phyloP scores from a whole-genome alignment of 2,329 filamentous ascomycete genomes.

The Xylaria sp. region DNA sequence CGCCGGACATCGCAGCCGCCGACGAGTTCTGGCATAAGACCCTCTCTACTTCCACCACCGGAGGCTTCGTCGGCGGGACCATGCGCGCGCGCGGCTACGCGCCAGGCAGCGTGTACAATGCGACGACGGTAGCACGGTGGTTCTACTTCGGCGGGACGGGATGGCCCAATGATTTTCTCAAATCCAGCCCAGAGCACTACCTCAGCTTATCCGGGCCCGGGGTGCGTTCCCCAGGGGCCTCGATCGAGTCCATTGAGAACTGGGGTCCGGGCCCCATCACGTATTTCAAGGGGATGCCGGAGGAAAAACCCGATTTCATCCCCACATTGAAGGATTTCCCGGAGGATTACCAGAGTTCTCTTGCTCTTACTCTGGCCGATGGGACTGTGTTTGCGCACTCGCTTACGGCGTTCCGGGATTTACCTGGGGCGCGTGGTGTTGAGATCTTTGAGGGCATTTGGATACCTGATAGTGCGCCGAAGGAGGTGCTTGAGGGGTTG shows the following conservation, averaged over 20 bases:
- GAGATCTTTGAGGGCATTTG: constrained; percentile 25
- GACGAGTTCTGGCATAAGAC: constrained; percentile 18
- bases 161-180: constrained; percentile 23
- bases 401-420: constrained; percentile 16
- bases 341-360: neutral
- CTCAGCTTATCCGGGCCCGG: constrained; percentile 16
- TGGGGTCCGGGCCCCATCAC: constrained; percentile 23
- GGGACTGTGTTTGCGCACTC: constrained; percentile 24
- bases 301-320: constrained; percentile 13
- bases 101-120: constrained; percentile 17
- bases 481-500: constrained; percentile 11
- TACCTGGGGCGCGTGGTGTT: constrained; percentile 11
- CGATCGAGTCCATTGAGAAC: constrained; percentile 22
- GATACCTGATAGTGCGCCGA: constrained; percentile 19
- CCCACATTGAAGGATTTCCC: constrained; percentile 16
- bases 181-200: constrained; percentile 23
- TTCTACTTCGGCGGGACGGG: constrained; percentile 14
- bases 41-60: constrained; percentile 12
- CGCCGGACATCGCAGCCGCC: constrained; percentile 18
- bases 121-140: constrained; percentile 14
- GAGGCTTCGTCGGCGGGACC: constrained; percentile 17
- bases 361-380: constrained; percentile 12
- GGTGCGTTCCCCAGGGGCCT: constrained; percentile 5
- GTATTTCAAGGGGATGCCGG: constrained; percentile 17
- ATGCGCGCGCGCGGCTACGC: constrained; percentile 21